These are phyloP conservation scores for Suhomyces bokatorum DNA, from an alignment of 1,139 yeast genomes.

Conservation along the genomic window DNA sequence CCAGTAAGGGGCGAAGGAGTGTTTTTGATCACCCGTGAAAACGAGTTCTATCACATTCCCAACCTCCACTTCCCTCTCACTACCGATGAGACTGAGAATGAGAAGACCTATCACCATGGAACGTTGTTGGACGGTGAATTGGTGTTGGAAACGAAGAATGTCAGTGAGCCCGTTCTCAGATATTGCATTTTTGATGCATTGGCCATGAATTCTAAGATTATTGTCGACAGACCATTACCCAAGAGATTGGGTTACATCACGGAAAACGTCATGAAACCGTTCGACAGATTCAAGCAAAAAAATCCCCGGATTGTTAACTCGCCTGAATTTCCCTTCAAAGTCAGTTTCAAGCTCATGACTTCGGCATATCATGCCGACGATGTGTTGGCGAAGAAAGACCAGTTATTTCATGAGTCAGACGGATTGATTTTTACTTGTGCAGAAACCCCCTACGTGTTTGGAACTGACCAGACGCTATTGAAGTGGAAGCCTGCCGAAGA, in stretches of 20 bases:
- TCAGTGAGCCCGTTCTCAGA: slow-evolving; percentile 53
- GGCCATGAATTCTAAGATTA: slow-evolving; percentile 72
- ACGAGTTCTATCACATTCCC: slow-evolving; percentile 79
- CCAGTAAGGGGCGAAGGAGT: slow-evolving; percentile 76
- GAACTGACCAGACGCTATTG: slow-evolving; percentile 78
- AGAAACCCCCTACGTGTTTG: slow-evolving; percentile 80
- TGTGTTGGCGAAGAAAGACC: slow-evolving; percentile 72
- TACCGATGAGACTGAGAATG: slow-evolving; percentile 50
- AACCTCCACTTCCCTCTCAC: slow-evolving; percentile 78
- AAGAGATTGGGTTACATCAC: slow-evolving; percentile 86
- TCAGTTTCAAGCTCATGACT: slow-evolving; percentile 85
- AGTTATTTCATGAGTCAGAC: slow-evolving; percentile 84
- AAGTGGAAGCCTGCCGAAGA: slow-evolving; percentile 99
- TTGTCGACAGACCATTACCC: slow-evolving; percentile 69
- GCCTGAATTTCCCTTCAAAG: slow-evolving; percentile 77
- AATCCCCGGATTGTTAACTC: slow-evolving; percentile 72
- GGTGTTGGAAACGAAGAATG: slow-evolving; percentile 56
- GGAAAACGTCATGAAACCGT: slow-evolving; percentile 81
- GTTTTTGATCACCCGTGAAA: slow-evolving; percentile 77
- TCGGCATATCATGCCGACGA: slow-evolving; percentile 75
- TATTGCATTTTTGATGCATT: slow-evolving; percentile 90
- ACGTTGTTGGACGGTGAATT: slow-evolving; percentile 93
- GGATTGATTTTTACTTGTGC: slow-evolving; percentile 94
- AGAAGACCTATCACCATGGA: slow-evolving; percentile 71
- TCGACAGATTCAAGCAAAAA: slow-evolving; percentile 61